Evolutionary conservation across 176 grass and related monocot genomes (phyloP).

Genomic region (Typha latifolia): DNA sequence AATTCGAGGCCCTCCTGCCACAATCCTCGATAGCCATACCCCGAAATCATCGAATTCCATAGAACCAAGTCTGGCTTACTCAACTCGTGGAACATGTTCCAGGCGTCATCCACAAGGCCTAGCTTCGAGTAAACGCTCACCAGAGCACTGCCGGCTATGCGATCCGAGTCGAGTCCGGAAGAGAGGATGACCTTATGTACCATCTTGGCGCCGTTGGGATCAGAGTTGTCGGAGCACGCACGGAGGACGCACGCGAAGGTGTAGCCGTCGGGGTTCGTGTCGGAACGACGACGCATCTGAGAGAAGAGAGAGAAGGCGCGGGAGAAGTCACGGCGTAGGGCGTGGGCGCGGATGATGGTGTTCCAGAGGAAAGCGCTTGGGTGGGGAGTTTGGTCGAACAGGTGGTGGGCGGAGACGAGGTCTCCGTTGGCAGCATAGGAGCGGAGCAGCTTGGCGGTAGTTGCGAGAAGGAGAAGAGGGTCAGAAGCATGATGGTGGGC

Average conservation of each 20-base stretch:
- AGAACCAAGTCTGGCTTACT: slow-evolving; percentile 36
- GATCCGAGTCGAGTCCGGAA: slow-evolving; percentile 17
- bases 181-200: slow-evolving; percentile 13
- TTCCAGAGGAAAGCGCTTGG: slow-evolving; percentile 41
- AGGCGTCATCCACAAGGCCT: slow-evolving; percentile 25
- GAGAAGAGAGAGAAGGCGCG: slow-evolving; percentile 30
- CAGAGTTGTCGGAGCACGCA: slow-evolving; percentile 36
- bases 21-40: slow-evolving; percentile 35
- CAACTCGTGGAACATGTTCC: slow-evolving; percentile 32
- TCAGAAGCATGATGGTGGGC: slow-evolving; percentile 6
- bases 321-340: slow-evolving; percentile 26
- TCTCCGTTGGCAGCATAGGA: slow-evolving; percentile 33
- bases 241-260: slow-evolving; percentile 66
- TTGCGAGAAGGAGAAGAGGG: neutral
- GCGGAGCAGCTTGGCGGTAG: slow-evolving; percentile 22
- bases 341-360: slow-evolving; percentile 48
- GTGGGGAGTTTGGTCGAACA: slow-evolving; percentile 36
- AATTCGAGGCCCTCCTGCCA: slow-evolving; percentile 42
- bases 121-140: slow-evolving; percentile 37
- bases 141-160: slow-evolving; percentile 30
- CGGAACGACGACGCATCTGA: slow-evolving; percentile 26
- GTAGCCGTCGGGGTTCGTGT: slow-evolving; percentile 30
- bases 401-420: slow-evolving; percentile 27
- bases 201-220: slow-evolving; percentile 10
- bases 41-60: slow-evolving; percentile 58